phyloP scores from a whole-genome alignment of 2,329 filamentous ascomycete genomes.

The Sordariomycetes sp. region DNA sequence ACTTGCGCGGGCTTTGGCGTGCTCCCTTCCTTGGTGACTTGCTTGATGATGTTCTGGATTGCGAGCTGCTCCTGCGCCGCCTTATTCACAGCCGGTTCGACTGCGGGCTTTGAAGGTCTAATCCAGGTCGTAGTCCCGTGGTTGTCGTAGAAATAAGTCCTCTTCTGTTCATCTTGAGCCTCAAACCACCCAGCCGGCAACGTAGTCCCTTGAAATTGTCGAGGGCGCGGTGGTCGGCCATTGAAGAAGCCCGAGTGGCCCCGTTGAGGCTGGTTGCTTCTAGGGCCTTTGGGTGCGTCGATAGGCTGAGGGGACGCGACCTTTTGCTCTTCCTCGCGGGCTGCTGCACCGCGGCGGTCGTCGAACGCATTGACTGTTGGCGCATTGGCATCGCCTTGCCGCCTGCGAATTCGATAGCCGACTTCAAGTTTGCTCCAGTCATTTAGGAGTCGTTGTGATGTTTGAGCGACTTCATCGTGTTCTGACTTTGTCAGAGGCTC shows the following conservation, averaged over 20 bases:
- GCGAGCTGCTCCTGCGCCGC: constrained; percentile 56
- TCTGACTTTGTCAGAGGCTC: constrained; percentile 57
- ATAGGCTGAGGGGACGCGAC: constrained; percentile 31
- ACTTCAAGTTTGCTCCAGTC: constrained; percentile 86
- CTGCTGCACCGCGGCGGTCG: constrained; percentile 44
- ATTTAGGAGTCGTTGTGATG: constrained; percentile 63
- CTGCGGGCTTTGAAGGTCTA: constrained; percentile 60
- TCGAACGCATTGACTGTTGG: constrained; percentile 34
- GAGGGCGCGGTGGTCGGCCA: constrained; percentile 38
- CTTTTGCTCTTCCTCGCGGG: constrained; percentile 28
- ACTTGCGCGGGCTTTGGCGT: constrained; percentile 46
- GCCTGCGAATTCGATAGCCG: constrained; percentile 85
- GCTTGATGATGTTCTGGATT: constrained; percentile 78
- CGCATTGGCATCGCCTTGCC: constrained; percentile 60
- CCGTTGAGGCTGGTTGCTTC: constrained; percentile 48
- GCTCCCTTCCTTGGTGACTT: constrained; percentile 59
- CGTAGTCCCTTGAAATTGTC: constrained; percentile 29
- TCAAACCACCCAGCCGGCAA: constrained; percentile 83
- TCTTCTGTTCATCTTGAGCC: constrained; percentile 60
- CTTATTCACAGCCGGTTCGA: constrained; percentile 51
- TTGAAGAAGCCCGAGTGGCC: constrained; percentile 35
- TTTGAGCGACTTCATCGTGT: constrained; percentile 65
- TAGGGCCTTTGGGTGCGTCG: constrained; percentile 48
- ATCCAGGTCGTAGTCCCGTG: constrained; percentile 75
- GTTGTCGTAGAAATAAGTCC: constrained; percentile 78